Evolutionary conservation across 169 alveolate species (phyloP).

Genomic region (Cryptosporidium parvum): DNA sequence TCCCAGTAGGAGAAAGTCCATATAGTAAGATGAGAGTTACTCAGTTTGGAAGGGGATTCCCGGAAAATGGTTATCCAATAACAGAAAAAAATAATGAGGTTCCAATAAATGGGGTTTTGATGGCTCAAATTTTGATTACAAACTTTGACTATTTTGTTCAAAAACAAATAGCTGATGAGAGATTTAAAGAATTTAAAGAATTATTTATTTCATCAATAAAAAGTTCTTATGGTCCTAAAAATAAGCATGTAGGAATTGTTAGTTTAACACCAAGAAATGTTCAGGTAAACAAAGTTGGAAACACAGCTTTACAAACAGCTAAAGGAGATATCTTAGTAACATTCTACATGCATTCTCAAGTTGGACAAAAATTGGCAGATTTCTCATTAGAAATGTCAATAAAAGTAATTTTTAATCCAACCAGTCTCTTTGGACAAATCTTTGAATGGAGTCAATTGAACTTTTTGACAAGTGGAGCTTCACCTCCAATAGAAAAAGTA

Average conservation of each 20-base stretch:
- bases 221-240: conserved; percentile 19
- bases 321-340: conserved; percentile 56
- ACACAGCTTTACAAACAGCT: conserved; percentile 38
- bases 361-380: conserved; percentile 22
- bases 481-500: conserved; percentile 32
- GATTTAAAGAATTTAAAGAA: conserved; percentile 32
- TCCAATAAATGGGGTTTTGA: conserved; percentile 47
- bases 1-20: conserved; percentile 8
- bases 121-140: conserved; percentile 26
- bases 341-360: conserved; percentile 32
- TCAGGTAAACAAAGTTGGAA: conserved; percentile 41
- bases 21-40: conserved; percentile 13
- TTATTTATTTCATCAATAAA: conserved; percentile 45
- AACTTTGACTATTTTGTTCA: conserved; percentile 58
- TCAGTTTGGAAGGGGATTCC: conserved; percentile 47
- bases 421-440: conserved; percentile 54
- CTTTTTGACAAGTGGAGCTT: conserved; percentile 13
- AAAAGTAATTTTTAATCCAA: conserved; percentile 45
- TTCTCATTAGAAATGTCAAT: conserved; percentile 25
- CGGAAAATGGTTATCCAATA: conserved; percentile 23
- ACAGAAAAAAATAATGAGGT: conserved; percentile 40
- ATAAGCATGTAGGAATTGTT: conserved; percentile 14
- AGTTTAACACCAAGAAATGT: conserved; percentile 57
- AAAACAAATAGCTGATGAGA: conserved; percentile 59
- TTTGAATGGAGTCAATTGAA: conserved; percentile 60